These are phyloP conservation scores for Candida vartiovaarae DNA, from an alignment of 805 yeast species.

Conservation along the genomic window DNA sequence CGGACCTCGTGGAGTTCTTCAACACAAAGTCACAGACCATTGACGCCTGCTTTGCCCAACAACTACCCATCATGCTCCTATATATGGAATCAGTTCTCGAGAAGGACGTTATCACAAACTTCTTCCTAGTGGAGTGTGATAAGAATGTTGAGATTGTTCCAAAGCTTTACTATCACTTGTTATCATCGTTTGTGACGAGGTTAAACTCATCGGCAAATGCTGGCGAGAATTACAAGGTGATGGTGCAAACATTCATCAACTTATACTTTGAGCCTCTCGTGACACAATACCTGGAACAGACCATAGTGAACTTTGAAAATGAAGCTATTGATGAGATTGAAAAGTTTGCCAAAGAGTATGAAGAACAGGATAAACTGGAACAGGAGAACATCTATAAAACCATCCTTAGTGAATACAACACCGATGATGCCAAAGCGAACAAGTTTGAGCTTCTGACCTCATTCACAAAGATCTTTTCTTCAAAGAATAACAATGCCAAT, in stretches of 20 bases:
- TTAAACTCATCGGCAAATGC: constrained; percentile 32
- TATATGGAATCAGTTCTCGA: constrained; percentile 33
- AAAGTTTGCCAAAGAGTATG: constrained; percentile 20
- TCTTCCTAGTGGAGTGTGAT: constrained; percentile 20
- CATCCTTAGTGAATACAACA: constrained; percentile 32
- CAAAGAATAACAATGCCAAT: constrained; percentile 27
- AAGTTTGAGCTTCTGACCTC: constrained; percentile 55
- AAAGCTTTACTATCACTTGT: constrained; percentile 23
- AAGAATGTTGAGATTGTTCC: constrained; percentile 27
- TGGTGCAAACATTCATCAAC: constrained; percentile 28
- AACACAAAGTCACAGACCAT: constrained; percentile 30
- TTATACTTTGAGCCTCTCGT: constrained; percentile 31
- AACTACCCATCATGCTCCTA: constrained; percentile 31
- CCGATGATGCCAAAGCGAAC: constrained; percentile 24
- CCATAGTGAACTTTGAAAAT: constrained; percentile 25
- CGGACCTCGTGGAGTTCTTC: constrained; percentile 24
- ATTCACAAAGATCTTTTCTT: constrained; percentile 54
- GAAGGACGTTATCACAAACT: constrained; percentile 25
- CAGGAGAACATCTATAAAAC: constrained; percentile 37
- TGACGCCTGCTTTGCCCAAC: constrained; percentile 32
- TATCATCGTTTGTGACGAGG: constrained; percentile 27
- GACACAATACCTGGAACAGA: constrained; percentile 26
- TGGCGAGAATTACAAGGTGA: constrained; percentile 25
- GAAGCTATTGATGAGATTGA: constrained; percentile 21
- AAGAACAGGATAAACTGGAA: constrained; percentile 29